Base-by-base conservation (phyloP, 2,329 filamentous ascomycete species). In the Calonectria ilicicola region DNA sequence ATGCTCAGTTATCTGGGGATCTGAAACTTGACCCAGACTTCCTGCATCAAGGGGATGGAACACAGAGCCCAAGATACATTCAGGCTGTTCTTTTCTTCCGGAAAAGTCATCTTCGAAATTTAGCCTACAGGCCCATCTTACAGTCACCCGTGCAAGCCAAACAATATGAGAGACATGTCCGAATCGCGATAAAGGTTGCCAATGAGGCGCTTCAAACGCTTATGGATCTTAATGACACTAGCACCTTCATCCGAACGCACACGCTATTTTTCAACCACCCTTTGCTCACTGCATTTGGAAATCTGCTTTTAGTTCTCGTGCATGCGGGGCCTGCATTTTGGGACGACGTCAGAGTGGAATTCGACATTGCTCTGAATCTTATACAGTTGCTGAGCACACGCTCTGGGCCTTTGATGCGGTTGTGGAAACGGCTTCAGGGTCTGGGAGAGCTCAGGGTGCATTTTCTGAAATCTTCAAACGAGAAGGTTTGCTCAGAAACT, bases 341-440 rank as follows among this genome's bases (percentile, higher is more conserved):
- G 26, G 67, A 65, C 2, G 53, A 40, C 10, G 23, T 70, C 5
- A 56, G 32, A 21, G 60, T 23, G 6, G 67, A 70, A 27, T 65
- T 70, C 23, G 60, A 65, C n/a, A 65, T 70, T 38, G 58, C 47
- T 21, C 35, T 70, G 12, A 42, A 58, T 17, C 58, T 70, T 5
- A 56, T 70, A 9, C 26, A 58, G 15, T 10, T 58, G 15, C 49
- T 70, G 14, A 70, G 67, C 38, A 65, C 35, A 5, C 38, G 60
- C 4, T 70, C 67, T 2, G 15, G 12, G 1, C 60, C 29, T 17
- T 32, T 70, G 29, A 65, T 64, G 67, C 58, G 47, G 1, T 15
- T 70, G 3, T 70, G 67, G 67, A 44, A 65, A 19, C 47, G 67
- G 12, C 67, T 70, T 21, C 67, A 70, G 15, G 67, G 60, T 5